Conservation (phyloP, 371 early-diverging fungal genomes). For the Circinella umbellata region DNA sequence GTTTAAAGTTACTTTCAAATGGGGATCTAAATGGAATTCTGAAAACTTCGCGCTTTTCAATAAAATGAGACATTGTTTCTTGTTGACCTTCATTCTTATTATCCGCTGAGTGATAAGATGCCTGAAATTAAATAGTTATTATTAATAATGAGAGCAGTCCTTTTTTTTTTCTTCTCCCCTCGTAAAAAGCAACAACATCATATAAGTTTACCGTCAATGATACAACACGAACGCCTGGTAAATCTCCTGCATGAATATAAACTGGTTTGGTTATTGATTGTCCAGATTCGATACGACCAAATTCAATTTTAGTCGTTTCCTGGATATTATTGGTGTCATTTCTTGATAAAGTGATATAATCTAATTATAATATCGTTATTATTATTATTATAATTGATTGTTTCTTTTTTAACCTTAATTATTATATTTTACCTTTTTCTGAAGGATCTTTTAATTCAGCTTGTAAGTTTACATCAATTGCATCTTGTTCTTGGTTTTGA, state of each 20-base stretch:
- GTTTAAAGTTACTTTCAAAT: conserved; percentile 53
- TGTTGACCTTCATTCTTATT: conserved; percentile 7
- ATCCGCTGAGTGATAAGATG: conserved; percentile 14
- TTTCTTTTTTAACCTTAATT: neutral
- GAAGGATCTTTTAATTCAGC: conserved; percentile 57
- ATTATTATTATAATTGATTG: neutral
- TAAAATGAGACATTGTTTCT: conserved; percentile 16
- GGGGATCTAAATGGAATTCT: conserved; percentile 55
- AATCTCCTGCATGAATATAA: conserved; percentile 33
- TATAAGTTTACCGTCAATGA: conserved; percentile 35
- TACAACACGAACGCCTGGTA: conserved; percentile 38
- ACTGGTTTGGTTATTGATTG: conserved; percentile 23
- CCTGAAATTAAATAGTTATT: conserved; percentile 9
- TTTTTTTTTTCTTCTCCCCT: too few species aligned
- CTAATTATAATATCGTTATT: neutral
- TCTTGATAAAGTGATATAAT: conserved; percentile 30
- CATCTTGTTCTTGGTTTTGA: conserved; percentile 62
- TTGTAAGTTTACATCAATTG: conserved; percentile 49
- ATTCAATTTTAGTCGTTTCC: neutral
- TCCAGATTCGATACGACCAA: conserved; percentile 36
- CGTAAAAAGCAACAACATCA: neutral
- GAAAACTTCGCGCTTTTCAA: conserved; percentile 52
- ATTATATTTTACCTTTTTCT: conserved; percentile 33
- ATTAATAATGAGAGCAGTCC: neutral
- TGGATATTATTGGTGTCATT: conserved; percentile 15